Conservation (phyloP, 257 asterid genomes). For the Ligustrum vulgare region DNA sequence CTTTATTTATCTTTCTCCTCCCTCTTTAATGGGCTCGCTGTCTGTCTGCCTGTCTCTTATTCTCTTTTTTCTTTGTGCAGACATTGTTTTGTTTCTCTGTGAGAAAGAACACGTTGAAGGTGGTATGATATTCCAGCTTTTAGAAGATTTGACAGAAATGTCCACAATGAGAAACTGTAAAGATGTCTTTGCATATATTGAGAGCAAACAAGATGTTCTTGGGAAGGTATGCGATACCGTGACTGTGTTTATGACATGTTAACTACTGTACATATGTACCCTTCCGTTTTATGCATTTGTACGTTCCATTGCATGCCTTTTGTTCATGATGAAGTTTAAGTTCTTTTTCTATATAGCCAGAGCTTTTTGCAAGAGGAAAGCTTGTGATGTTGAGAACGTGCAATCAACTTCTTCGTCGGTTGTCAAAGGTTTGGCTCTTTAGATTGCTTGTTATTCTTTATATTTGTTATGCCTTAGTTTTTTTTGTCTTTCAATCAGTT, state of each 20-base stretch:
- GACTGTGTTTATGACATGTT: conserved; percentile 17
- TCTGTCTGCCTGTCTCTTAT: conserved; percentile 20
- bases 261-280: background rate
- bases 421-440: conserved; percentile 70
- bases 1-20: background rate
- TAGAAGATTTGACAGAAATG: conserved; percentile 99
- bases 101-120: conserved; percentile 98
- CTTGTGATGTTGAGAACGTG: conserved; percentile 99
- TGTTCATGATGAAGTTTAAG: conserved; percentile 3
- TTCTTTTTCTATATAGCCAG: conserved; percentile 65
- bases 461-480: conserved; percentile 7
- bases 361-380: conserved; percentile 96
- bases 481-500: background rate
- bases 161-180: conserved; percentile 97
- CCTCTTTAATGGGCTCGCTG: background rate
- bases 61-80: conserved; percentile 42
- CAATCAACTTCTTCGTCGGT: conserved; percentile 97
- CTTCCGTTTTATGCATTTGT: conserved; percentile 8
- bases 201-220: conserved; percentile 92
- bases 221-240: conserved; percentile 66
- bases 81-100: conserved; percentile 87
- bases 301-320: conserved; percentile 15
- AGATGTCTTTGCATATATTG: conserved; percentile 89
- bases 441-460: conserved; percentile 20
- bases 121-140: conserved; percentile 96